phyloP scores from a whole-genome alignment of 2,329 filamentous ascomycete species.

The Xylariaceae sp. region DNA sequence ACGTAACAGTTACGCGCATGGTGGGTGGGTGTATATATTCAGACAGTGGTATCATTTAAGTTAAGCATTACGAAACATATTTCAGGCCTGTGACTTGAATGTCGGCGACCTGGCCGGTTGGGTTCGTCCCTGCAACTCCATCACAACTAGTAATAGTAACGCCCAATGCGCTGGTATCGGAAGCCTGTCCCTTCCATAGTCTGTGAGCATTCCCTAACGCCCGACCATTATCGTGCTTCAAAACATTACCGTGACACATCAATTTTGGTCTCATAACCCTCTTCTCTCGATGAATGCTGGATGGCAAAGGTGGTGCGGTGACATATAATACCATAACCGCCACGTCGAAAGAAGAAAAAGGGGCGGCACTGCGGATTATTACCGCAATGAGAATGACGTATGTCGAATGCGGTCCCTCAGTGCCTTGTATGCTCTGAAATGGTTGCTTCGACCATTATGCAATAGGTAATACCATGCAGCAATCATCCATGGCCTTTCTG shows the following conservation, averaged over 20 bases:
- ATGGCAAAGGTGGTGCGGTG: neutral
- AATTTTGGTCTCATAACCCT: neutral
- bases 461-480: neutral
- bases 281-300: neutral
- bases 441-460: neutral
- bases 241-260: neutral
- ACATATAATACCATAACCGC: conserved; percentile 3
- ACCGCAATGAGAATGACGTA: neutral
- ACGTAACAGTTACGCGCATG: conserved; percentile 6
- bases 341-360: neutral
- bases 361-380: neutral
- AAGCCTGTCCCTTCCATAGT: neutral
- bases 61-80: conserved; percentile 6
- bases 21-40: conserved; percentile 19
- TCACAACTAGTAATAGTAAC: neutral
- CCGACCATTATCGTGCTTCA: neutral
- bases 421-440: neutral
- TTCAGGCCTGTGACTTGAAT: neutral
- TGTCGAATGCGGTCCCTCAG: neutral
- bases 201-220: neutral
- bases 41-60: conserved; percentile 19
- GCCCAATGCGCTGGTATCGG: neutral
- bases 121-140: neutral
- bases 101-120: neutral
- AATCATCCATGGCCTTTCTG: neutral